phyloP scores from a whole-genome alignment of 805 yeast species.

The Ogataea thermomethanolica region DNA sequence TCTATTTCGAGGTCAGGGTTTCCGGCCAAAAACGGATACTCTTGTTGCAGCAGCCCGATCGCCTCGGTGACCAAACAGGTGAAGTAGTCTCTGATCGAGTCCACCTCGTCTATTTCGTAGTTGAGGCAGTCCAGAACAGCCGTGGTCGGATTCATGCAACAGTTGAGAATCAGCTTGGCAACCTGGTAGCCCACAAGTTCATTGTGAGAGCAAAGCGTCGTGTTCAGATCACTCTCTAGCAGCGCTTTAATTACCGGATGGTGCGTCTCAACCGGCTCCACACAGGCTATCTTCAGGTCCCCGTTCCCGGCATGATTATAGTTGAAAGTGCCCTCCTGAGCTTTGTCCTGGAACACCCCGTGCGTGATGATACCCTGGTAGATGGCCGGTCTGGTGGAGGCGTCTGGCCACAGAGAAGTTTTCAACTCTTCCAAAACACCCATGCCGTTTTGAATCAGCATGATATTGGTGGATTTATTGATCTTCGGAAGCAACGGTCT shows the following conservation, averaged over 20 bases:
- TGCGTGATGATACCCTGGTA: slow-evolving; percentile 80
- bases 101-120: slow-evolving; percentile 58
- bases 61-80: slow-evolving; percentile 43
- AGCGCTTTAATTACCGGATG: slow-evolving; percentile 26
- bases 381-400: slow-evolving; percentile 47
- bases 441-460: slow-evolving; percentile 83
- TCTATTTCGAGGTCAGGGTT: slow-evolving; percentile 32
- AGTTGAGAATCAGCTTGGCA: slow-evolving; percentile 74
- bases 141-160: slow-evolving; percentile 81
- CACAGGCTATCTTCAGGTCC: slow-evolving; percentile 53
- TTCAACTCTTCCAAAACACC: slow-evolving; percentile 60
- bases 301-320: slow-evolving; percentile 74
- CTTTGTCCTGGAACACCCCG: slow-evolving; percentile 58
- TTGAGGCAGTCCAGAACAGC: slow-evolving; percentile 74
- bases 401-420: slow-evolving; percentile 51
- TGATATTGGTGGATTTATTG: slow-evolving; percentile 46
- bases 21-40: slow-evolving; percentile 30
- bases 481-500: slow-evolving; percentile 50
- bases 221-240: slow-evolving; percentile 28
- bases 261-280: slow-evolving; percentile 18
- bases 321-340: slow-evolving; percentile 34
- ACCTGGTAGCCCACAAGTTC: slow-evolving; percentile 54
- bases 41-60: slow-evolving; percentile 37
- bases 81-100: slow-evolving; percentile 35
- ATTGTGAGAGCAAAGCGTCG: slow-evolving; percentile 35